Conservation (phyloP, 495 filamentous ascomycete genomes). For the Mycothermus thermophilus region DNA sequence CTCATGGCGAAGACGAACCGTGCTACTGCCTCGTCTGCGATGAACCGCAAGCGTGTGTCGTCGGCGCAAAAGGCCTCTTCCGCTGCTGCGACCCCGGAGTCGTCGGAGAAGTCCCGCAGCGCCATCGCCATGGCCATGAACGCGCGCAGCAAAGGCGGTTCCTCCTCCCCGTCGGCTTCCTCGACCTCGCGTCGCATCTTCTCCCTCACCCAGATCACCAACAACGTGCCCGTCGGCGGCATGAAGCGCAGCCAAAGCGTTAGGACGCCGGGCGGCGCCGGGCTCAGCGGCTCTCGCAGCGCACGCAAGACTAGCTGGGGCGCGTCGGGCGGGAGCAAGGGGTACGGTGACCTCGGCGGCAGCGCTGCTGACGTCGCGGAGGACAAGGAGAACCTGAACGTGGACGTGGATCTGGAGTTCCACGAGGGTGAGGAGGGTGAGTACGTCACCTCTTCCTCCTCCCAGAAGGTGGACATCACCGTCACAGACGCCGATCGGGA, state of each 20-base stretch:
- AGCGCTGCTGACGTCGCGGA: constrained; percentile 4
- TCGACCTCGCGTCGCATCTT: constrained; percentile 58
- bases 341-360: constrained; percentile 31
- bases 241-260: constrained; percentile 47
- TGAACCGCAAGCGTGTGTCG: constrained; percentile 59
- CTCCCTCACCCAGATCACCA: constrained; percentile 74
- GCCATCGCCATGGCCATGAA: constrained; percentile 33
- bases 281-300: constrained; percentile 37
- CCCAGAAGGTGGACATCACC: constrained; percentile 11
- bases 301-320: constrained; percentile 65
- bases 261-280: constrained; percentile 39
- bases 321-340: constrained; percentile 16
- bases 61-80: constrained; percentile 3
- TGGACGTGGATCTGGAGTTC: constrained; percentile 32
- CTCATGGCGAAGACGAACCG: constrained; percentile 49
- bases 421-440: constrained; percentile 37
- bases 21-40: constrained; percentile 32
- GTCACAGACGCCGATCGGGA: background rate
- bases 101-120: constrained; percentile 17
- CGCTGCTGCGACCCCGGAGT: background rate
- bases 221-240: constrained; percentile 50
- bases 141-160: constrained; percentile 19
- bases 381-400: constrained; percentile 26
- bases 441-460: constrained; percentile 9
- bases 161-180: background rate